Conservation (phyloP, 1,284 basidiomycete species). For the Taiwanofungus camphoratus region DNA sequence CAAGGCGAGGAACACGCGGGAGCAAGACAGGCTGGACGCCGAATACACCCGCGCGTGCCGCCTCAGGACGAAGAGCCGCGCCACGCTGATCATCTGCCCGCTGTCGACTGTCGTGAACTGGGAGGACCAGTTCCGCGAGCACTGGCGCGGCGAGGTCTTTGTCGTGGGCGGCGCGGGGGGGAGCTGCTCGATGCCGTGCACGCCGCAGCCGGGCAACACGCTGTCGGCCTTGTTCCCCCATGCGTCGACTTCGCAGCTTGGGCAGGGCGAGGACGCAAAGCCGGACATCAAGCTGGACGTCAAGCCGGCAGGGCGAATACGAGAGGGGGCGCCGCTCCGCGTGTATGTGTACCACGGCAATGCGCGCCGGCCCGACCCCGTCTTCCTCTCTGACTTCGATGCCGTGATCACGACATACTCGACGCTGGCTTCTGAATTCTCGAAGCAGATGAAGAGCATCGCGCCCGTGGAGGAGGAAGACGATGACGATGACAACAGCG, state of each 20-base stretch:
- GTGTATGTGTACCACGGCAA: slow-evolving; percentile 98
- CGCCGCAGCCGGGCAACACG: slow-evolving; percentile 1
- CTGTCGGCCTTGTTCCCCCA: slow-evolving; percentile 14
- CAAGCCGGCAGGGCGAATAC: slow-evolving; percentile 26
- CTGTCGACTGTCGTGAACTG: slow-evolving; percentile 96
- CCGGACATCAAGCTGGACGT: slow-evolving; percentile 31
- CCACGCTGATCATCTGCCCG: slow-evolving; percentile 95
- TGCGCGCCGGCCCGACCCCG: slow-evolving; percentile 78
- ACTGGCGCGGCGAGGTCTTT: slow-evolving; percentile 82
- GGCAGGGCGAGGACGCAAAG: slow-evolving; percentile 29
- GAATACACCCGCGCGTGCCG: slow-evolving; percentile 63
- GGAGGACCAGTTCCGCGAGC: slow-evolving; percentile 97
- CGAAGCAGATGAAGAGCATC: slow-evolving; percentile 75
- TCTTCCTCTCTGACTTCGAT: slow-evolving; percentile 89
- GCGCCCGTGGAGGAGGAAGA: slow-evolving; percentile 57
- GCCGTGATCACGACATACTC: slow-evolving; percentile 97
- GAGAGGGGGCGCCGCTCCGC: slow-evolving; percentile 54
- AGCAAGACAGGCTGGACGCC: slow-evolving; percentile 65
- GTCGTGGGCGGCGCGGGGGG: slow-evolving; percentile 63
- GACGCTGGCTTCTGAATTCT: slow-evolving; percentile 92
- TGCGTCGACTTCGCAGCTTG: slow-evolving; percentile 14
- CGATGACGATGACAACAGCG: slow-evolving; percentile 61
- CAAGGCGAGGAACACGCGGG: slow-evolving; percentile 57
- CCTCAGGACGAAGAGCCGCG: slow-evolving; percentile 78
- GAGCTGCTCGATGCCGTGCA: slow-evolving; percentile 11